phyloP scores from a whole-genome alignment of 2,329 filamentous ascomycete genomes.

The Fusarium sororula region DNA sequence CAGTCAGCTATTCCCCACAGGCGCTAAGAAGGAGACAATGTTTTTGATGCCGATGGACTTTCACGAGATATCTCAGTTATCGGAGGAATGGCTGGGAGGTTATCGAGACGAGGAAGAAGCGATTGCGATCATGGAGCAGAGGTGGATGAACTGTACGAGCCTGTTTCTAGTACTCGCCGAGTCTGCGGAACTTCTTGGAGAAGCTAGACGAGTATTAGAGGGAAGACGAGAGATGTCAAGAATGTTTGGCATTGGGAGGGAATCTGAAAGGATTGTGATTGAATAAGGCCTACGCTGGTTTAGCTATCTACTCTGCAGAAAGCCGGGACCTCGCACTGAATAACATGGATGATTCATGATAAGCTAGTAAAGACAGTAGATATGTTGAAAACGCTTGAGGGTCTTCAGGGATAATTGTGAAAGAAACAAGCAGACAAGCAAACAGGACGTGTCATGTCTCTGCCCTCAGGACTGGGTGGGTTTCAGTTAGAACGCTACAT shows the following conservation, averaged over 20 bases:
- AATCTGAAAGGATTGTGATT: slow-evolving; percentile 1
- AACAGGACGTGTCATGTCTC: neutral
- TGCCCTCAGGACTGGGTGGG: neutral
- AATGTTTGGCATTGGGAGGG: slow-evolving; percentile 9
- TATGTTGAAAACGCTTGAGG: neutral
- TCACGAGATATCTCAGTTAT: neutral
- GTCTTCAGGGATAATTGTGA: too few relatives aligned
- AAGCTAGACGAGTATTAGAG: neutral
- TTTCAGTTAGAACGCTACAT: neutral
- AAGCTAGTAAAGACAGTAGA: neutral
- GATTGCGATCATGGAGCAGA: neutral
- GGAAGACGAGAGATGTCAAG: neutral
- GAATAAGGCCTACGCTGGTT: neutral
- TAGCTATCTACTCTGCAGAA: too few relatives aligned
- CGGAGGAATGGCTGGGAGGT: neutral
- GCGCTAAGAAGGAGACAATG: neutral
- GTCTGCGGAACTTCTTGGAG: neutral
- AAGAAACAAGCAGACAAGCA: neutral
- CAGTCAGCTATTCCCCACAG: neutral
- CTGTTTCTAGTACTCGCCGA: neutral
- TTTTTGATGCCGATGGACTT: neutral
- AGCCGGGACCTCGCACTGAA: too few relatives aligned
- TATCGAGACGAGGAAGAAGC: neutral
- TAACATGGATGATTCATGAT: neutral
- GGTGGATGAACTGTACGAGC: neutral